Percentiles rank a stretch among this genome's conserved stretches.
phyloP scores from a whole-genome alignment of 371 early-diverging fungal species.

The Dinochytrium kinnereticum region DNA sequence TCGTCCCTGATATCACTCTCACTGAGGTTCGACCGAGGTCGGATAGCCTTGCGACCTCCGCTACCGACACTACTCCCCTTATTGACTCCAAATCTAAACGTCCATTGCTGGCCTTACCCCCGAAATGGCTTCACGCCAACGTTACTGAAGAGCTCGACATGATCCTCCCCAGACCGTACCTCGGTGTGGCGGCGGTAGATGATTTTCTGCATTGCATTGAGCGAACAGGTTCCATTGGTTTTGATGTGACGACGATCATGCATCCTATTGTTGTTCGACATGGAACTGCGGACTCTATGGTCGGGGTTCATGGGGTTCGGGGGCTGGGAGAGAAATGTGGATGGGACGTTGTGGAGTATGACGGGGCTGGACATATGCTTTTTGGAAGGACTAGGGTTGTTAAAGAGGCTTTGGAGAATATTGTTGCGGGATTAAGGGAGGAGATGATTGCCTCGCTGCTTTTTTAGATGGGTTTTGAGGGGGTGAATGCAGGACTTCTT shows the following conservation, averaged over 20 bases:
- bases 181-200: neutral
- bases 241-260: neutral
- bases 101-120: neutral
- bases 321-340: neutral
- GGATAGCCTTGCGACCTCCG: too few species aligned
- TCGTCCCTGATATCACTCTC: too few species aligned
- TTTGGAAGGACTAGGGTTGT: neutral
- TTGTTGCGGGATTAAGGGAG: neutral
- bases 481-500: neutral
- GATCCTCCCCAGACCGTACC: neutral
- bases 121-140: conserved; percentile 12
- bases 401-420: neutral
- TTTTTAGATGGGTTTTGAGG: neutral
- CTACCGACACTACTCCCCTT: neutral
- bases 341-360: conserved; percentile 6
- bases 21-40: too few species aligned
- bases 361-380: neutral
- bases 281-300: neutral
- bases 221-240: conserved; percentile 1
- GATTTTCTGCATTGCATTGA: conserved; percentile 10
- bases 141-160: neutral
- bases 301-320: neutral
- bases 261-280: conserved; percentile 4
- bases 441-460: conserved; percentile 4
- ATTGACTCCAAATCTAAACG: neutral